Conservation (phyloP, 305 asterid genomes). For the Fraxinus floribunda region DNA sequence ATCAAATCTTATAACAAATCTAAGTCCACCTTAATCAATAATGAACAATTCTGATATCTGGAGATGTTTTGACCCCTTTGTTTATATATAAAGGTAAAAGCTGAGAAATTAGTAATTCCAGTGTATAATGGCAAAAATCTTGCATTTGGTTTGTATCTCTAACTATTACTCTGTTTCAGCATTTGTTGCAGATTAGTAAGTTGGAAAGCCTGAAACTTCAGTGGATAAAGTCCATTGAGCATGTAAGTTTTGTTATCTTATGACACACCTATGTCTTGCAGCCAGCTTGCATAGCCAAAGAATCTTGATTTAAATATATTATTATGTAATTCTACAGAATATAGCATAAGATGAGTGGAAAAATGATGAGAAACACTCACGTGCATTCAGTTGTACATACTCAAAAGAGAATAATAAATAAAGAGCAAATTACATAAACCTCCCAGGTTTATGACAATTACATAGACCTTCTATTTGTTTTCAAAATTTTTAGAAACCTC, state of each 20-base stretch:
- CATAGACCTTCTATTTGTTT: neutral
- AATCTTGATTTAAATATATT: neutral
- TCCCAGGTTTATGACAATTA: neutral
- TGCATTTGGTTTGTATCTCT: slow-evolving; percentile 7
- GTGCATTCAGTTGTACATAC: neutral
- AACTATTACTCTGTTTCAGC: slow-evolving; percentile 49
- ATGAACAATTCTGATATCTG: neutral
- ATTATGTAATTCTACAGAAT: neutral
- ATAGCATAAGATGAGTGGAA: slow-evolving; percentile 6
- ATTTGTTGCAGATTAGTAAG: slow-evolving; percentile 58
- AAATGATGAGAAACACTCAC: neutral
- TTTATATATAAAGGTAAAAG: slow-evolving; percentile 3
- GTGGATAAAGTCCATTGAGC: slow-evolving; percentile 81
- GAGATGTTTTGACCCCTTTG: slow-evolving; percentile 3
- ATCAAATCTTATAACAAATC: neutral
- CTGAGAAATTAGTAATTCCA: neutral
- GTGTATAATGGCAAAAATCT: neutral
- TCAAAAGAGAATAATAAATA: neutral
- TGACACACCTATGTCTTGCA: slow-evolving; percentile 14
- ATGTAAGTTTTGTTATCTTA: slow-evolving; percentile 47
- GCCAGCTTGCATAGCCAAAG: slow-evolving; percentile 2
- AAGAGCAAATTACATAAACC: neutral
- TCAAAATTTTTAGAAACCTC: neutral
- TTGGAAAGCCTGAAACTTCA: slow-evolving; percentile 74
- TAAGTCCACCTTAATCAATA: slow-evolving; percentile 1